A percentile compares a stretch with the other conserved stretches of the same genome.
These are phyloP conservation scores for Shiraia sp. DNA, from an alignment of 2,329 filamentous ascomycete species.

Conservation along the genomic window DNA sequence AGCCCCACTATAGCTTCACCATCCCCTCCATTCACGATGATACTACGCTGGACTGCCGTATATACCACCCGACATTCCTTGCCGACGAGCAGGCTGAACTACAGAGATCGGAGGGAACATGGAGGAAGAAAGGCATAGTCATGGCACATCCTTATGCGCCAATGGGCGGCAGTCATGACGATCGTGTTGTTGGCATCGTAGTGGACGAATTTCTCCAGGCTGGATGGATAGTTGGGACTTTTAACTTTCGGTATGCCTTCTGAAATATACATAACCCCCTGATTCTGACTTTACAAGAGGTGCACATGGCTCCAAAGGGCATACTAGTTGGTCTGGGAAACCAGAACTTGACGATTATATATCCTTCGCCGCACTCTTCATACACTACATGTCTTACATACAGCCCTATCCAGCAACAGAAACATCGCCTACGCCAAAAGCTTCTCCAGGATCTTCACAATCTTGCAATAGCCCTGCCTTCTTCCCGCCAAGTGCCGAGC, in stretches of 20 bases:
- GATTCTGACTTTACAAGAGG: slow-evolving; percentile 61
- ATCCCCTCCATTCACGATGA: slow-evolving; percentile 86
- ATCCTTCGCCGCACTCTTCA: slow-evolving; percentile 78
- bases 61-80: slow-evolving; percentile 65
- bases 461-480: not conserved
- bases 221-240: slow-evolving; percentile 80
- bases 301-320: slow-evolving; percentile 71
- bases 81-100: slow-evolving; percentile 14
- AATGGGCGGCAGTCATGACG: slow-evolving; percentile 83
- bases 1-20: slow-evolving; percentile 63
- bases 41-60: slow-evolving; percentile 73
- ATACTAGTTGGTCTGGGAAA: slow-evolving; percentile 84
- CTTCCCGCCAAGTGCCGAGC: not conserved
- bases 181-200: slow-evolving; percentile 72
- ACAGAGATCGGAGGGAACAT: slow-evolving; percentile 12
- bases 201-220: slow-evolving; percentile 65
- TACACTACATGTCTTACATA: slow-evolving; percentile 70
- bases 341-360: slow-evolving; percentile 82
- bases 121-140: slow-evolving; percentile 60
- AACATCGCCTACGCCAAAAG: slow-evolving; percentile 18
- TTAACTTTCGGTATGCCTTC: slow-evolving; percentile 78
- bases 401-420: slow-evolving; percentile 22
- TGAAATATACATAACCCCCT: not conserved
- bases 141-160: slow-evolving; percentile 91
- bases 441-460: slow-evolving; percentile 11